Evolutionary conservation across 805 yeast genomes (phyloP), one percentile per base, ranked within the genome.

Genomic region (Lipomyces mesembrius): DNA sequence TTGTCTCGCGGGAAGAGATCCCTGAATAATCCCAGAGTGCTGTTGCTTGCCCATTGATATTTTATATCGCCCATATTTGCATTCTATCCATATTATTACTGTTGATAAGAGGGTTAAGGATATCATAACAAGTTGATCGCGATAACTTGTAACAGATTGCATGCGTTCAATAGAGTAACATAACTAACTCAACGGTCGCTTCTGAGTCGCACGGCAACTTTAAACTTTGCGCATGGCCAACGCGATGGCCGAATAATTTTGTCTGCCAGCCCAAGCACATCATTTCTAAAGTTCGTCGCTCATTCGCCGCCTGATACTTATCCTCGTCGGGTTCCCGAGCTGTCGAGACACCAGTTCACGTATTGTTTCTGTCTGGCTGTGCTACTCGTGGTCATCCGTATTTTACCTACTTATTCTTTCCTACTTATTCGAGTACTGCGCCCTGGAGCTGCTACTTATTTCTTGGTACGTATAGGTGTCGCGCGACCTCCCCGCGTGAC

Each of bases 221-320:
- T 37, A 43, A 43, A 43, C 49, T 43, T 43, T 43, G 2, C 49
- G 49, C 22, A 3, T 20, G 59, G 65, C 61, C 65, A 32, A 43
- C 27, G 59, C 62, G 65, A 59, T 63, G 60, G 59, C 62, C 66
- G 62, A 63, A 63, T 63, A 63, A 59, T 59, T 63, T 63, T 58
- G 25, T 27, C 4, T 56, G 14, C n/a, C n/a, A 12, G 55, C 34
- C 20, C 14, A 39, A 29, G 35, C 37, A 55, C 55, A 51, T 59
- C 35, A 56, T 56, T 46, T 56, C 35, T 60, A 17, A 59, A 57
- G 54, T 58, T 37, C 39, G 5, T 0, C 64, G 55, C 11, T 32
- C 55, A 52, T 25, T 52, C 55, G 55, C 55, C 59, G 49, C 49
- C 22, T 7, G 49, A 14, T 53, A 25, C 32, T 14, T 53, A 25